Evolutionary conservation across 2,329 filamentous ascomycete species (phyloP).

Genomic region (Drechslera avenae): DNA sequence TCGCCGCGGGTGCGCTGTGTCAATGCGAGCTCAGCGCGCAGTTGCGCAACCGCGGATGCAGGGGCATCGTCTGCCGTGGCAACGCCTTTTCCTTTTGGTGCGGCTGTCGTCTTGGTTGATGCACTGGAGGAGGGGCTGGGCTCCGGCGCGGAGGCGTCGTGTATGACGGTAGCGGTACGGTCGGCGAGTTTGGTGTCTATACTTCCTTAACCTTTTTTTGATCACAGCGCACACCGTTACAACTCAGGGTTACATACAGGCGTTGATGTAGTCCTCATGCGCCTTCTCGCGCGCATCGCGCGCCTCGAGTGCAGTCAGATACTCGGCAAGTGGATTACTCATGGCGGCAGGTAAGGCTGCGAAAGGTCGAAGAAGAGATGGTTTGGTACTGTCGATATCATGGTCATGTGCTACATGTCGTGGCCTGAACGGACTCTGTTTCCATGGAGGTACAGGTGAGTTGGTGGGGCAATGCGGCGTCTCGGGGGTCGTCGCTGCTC

Average conservation of each 20-base stretch:
- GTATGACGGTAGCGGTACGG: slow-evolving; percentile 45
- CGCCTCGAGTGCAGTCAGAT: slow-evolving; percentile 73
- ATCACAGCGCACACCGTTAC: not conserved
- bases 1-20: slow-evolving; percentile 75
- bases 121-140: slow-evolving; percentile 22
- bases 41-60: slow-evolving; percentile 37
- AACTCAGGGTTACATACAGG: slow-evolving; percentile 63
- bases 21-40: slow-evolving; percentile 70
- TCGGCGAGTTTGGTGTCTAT: slow-evolving; percentile 55
- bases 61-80: slow-evolving; percentile 17
- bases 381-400: slow-evolving; percentile 20
- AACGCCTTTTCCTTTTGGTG: slow-evolving; percentile 29
- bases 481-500: slow-evolving; percentile 24
- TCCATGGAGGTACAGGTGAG: slow-evolving; percentile 12
- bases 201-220: slow-evolving; percentile 8
- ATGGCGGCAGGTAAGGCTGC: slow-evolving; percentile 49
- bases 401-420: slow-evolving; percentile 27
- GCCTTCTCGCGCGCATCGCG: slow-evolving; percentile 71
- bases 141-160: slow-evolving; percentile 30
- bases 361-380: slow-evolving; percentile 1
- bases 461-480: slow-evolving; percentile 11
- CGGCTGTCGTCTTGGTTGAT: slow-evolving; percentile 31
- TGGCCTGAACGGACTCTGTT: slow-evolving; percentile 8
- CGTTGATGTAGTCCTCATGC: slow-evolving; percentile 72
- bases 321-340: slow-evolving; percentile 81